Percentiles rank a stretch among this genome's conserved stretches.
Evolutionary conservation across 805 yeast species (phyloP).

Genomic region (Candida lessepsii): DNA sequence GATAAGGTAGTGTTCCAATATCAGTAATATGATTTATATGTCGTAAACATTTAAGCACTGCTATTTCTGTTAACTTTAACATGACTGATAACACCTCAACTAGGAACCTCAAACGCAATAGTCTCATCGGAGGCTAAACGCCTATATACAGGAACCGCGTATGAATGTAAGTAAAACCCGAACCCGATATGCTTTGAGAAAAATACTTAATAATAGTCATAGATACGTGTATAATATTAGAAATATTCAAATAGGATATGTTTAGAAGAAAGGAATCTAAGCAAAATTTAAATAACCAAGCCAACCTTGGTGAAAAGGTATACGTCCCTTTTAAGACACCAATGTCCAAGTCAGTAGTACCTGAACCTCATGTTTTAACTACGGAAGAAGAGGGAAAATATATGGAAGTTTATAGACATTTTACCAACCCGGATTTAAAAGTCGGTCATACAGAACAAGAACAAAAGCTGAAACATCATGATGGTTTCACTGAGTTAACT

Average conservation of each 20-base stretch:
- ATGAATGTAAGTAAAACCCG: too few relatives aligned
- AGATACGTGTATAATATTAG: too few relatives aligned
- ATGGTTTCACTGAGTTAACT: constrained; percentile 20
- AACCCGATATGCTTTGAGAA: too few relatives aligned
- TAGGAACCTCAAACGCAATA: too few relatives aligned
- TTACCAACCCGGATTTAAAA: constrained; percentile 49
- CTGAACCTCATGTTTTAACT: constrained; percentile 52
- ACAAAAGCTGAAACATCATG: constrained; percentile 37
- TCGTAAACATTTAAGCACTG: constrained; percentile 18
- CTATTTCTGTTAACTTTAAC: constrained; percentile 11
- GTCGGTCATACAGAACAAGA: constrained; percentile 52
- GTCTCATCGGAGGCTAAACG: background rate
- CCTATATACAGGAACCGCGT: too few relatives aligned
- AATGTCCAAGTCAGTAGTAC: constrained; percentile 36
- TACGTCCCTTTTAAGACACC: constrained; percentile 22
- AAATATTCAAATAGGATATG: constrained; percentile 12
- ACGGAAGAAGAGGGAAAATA: constrained; percentile 61
- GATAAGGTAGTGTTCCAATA: constrained; percentile 38
- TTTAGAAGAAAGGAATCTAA: constrained; percentile 20
- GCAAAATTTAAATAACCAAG: constrained; percentile 9
- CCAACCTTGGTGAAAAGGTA: constrained; percentile 14
- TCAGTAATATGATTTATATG: constrained; percentile 22
- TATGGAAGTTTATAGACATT: constrained; percentile 59
- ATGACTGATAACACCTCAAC: too few relatives aligned
- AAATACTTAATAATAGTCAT: too few relatives aligned